A percentile compares a stretch with the other conserved stretches of the same genome.
Conservation (phyloP, 2,329 filamentous ascomycete species). For the Xylariales sp. region DNA sequence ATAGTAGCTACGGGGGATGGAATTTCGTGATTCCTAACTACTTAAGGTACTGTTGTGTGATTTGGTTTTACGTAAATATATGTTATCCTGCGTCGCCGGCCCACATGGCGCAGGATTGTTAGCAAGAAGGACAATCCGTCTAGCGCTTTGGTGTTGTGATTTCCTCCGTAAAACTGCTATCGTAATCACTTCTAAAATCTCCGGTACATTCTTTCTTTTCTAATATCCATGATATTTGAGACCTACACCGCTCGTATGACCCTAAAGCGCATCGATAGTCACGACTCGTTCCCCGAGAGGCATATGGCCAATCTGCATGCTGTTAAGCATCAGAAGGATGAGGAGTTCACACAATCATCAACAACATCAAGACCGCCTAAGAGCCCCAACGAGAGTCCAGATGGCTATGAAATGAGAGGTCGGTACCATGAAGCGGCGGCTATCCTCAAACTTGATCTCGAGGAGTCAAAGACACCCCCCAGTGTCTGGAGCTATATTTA, state of each 20-base stretch:
- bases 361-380: not conserved
- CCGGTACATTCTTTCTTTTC: too few species aligned
- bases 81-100: too few species aligned
- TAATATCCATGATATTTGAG: not conserved
- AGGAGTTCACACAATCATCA: too few species aligned
- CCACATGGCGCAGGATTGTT: too few species aligned
- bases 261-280: not conserved
- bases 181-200: too few species aligned
- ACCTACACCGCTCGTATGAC: not conserved
- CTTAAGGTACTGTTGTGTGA: too few species aligned
- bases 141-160: too few species aligned
- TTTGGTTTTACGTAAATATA: too few species aligned
- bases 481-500: constrained; percentile 18
- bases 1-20: too few species aligned
- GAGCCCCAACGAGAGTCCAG: constrained; percentile 12
- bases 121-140: too few species aligned
- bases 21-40: too few species aligned
- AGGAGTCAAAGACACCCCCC: constrained; percentile 14
- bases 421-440: constrained; percentile 18
- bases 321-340: not conserved
- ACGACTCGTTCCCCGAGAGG: not conserved
- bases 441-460: constrained; percentile 15
- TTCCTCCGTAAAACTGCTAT: too few species aligned
- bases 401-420: constrained; percentile 17
- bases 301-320: not conserved